Evolutionary conservation across 179 eudicot species (phyloP).

Genomic region (Spinacia oleracea): DNA sequence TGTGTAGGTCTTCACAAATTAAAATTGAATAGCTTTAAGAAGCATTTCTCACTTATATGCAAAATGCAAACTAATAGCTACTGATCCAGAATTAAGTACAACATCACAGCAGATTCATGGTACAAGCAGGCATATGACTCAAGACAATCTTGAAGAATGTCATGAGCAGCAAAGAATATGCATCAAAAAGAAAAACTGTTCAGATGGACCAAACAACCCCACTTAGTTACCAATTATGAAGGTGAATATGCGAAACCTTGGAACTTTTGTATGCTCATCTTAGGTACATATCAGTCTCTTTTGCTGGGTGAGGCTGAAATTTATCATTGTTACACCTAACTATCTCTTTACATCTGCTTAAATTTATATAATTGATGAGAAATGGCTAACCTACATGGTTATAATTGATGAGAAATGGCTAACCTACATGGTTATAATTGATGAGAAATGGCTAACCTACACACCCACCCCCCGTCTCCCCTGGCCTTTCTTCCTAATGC

Average conservation of each 20-base stretch:
- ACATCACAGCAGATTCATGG: not conserved
- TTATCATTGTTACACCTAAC: not conserved
- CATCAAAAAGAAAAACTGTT: not conserved
- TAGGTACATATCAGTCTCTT: not conserved
- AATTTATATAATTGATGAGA: not conserved
- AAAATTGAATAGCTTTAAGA: not conserved
- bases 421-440: not conserved
- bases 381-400: no score
- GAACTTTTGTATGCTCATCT: not conserved
- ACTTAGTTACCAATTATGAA: not conserved
- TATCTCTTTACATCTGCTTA: not conserved
- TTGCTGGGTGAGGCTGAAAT: not conserved
- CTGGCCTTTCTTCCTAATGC: not conserved
- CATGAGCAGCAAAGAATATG: not conserved
- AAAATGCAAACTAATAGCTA: not conserved
- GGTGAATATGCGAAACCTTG: not conserved
- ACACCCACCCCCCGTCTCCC: not conserved
- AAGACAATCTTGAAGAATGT: not conserved
- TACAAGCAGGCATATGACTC: not conserved
- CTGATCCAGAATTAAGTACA: not conserved
- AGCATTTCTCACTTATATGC: not conserved
- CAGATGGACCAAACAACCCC: not conserved
- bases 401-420: no score
- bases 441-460: conserved; percentile 1
- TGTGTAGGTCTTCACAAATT: not conserved